Conservation (phyloP, 2,329 filamentous ascomycete species). For the Curvularia hawaiiensis region DNA sequence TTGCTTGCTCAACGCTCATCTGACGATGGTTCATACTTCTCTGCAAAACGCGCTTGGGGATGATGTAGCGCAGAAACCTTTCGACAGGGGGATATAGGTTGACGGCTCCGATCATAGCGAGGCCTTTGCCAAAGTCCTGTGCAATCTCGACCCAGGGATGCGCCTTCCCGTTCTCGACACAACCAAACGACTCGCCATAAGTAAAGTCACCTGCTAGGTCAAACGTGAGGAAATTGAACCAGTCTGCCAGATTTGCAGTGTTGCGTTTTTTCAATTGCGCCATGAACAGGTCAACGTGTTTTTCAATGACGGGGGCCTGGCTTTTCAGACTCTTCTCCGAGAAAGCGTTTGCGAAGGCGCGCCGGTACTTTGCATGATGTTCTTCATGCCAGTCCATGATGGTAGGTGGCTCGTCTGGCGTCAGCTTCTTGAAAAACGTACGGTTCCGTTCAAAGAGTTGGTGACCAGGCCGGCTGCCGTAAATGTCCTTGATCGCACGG, state of each 20-base stretch:
- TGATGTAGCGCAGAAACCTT: conserved; percentile 28
- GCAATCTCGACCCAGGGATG: conserved; percentile 48
- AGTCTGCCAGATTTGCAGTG: conserved; percentile 23
- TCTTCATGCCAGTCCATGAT: conserved; percentile 34
- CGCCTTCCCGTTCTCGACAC: conserved; percentile 42
- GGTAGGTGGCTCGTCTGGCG: conserved; percentile 31
- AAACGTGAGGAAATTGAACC: conserved; percentile 31
- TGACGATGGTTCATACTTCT: conserved; percentile 28
- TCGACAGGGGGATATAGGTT: conserved; percentile 35
- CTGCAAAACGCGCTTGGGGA: conserved; percentile 32
- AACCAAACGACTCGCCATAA: conserved; percentile 56
- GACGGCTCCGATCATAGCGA: conserved; percentile 36
- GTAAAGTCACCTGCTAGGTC: conserved; percentile 53
- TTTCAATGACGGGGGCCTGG: conserved; percentile 32
- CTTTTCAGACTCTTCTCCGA: conserved; percentile 35
- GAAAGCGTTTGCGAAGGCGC: conserved; percentile 36
- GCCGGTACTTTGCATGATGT: conserved; percentile 27
- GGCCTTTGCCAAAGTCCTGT: conserved; percentile 34
- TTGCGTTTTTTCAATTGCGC: conserved; percentile 23
- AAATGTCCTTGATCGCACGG: conserved; percentile 39
- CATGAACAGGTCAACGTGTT: conserved; percentile 32
- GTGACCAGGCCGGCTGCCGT: conserved; percentile 31
- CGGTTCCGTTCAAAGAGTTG: conserved; percentile 29
- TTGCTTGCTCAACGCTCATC: conserved; percentile 31
- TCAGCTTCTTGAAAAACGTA: conserved; percentile 35